These are phyloP conservation scores for Staphylotrichum longicolle DNA, from an alignment of 495 filamentous ascomycete species.

Conservation along the genomic window DNA sequence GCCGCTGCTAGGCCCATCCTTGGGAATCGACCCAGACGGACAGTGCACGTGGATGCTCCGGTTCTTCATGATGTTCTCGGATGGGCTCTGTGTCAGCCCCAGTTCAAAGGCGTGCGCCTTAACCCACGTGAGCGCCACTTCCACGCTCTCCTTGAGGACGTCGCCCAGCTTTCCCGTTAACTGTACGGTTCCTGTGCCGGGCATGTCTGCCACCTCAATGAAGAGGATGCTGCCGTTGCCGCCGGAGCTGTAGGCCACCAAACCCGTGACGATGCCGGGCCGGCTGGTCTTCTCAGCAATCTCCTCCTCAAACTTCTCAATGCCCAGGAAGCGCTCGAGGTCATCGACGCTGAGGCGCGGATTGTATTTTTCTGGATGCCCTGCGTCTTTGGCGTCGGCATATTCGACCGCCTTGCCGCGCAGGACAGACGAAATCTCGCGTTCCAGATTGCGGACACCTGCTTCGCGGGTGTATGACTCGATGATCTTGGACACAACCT, in stretches of 20 bases:
- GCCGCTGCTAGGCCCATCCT: slow-evolving; percentile 85
- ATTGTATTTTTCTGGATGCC: slow-evolving; percentile 67
- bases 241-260: slow-evolving; percentile 93
- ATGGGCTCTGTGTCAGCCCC: slow-evolving; percentile 72
- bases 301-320: slow-evolving; percentile 93
- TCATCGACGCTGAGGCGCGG: slow-evolving; percentile 71
- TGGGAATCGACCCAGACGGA: slow-evolving; percentile 90
- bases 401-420: slow-evolving; percentile 94
- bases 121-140: slow-evolving; percentile 93
- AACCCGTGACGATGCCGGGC: slow-evolving; percentile 92
- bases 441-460: slow-evolving; percentile 94
- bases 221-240: slow-evolving; percentile 96
- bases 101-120: slow-evolving; percentile 94
- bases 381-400: slow-evolving; percentile 81
- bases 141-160: slow-evolving; percentile 94
- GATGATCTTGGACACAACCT: slow-evolving; percentile 91
- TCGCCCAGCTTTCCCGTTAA: slow-evolving; percentile 98
- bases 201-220: slow-evolving; percentile 98
- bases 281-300: slow-evolving; percentile 84
- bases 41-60: slow-evolving; percentile 96
- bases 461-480: slow-evolving; percentile 95
- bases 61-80: slow-evolving; percentile 94
- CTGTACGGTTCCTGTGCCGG: slow-evolving; percentile 86
- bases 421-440: slow-evolving; percentile 91
- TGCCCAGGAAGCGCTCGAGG: slow-evolving; percentile 85